These are phyloP conservation scores for Cercospora sojina DNA, from an alignment of 2,329 filamentous ascomycete genomes.

Conservation along the genomic window DNA sequence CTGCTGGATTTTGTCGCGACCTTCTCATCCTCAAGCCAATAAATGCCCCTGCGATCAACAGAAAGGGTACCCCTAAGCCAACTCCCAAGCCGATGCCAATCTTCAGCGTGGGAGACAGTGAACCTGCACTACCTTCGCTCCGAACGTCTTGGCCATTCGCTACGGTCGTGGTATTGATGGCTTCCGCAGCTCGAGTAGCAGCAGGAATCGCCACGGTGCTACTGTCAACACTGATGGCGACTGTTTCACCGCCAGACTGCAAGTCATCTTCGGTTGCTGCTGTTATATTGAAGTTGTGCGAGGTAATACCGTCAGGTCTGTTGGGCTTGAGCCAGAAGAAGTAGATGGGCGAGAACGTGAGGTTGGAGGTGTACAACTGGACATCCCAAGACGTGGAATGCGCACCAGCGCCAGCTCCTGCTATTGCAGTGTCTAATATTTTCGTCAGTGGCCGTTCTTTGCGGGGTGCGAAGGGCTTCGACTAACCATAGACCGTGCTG, in stretches of 20 bases:
- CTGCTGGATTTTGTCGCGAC: not conserved
- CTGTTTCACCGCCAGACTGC: not conserved
- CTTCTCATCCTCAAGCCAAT: not conserved
- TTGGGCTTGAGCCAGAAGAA: conserved; percentile 4
- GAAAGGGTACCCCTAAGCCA: not conserved
- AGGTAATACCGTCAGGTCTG: not conserved
- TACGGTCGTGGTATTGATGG: not conserved
- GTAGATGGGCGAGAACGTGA: conserved; percentile 1
- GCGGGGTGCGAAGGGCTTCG: not conserved
- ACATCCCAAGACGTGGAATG: conserved; percentile 2
- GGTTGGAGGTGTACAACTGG: not conserved
- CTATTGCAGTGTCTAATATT: not conserved
- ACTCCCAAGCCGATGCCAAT: conserved; percentile 5
- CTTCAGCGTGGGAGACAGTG: not conserved
- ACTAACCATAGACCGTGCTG: not conserved
- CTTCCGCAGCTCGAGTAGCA: not conserved
- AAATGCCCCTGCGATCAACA: not conserved
- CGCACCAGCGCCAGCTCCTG: not conserved
- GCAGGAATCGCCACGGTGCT: not conserved
- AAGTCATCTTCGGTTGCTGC: not conserved
- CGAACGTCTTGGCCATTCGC: not conserved
- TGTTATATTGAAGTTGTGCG: conserved; percentile 5
- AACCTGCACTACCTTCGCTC: not conserved
- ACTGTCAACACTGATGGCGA: not conserved
- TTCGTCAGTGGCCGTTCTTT: not conserved